phyloP scores from a whole-genome alignment of 495 filamentous ascomycete species.

The Neurospora sublineolata region DNA sequence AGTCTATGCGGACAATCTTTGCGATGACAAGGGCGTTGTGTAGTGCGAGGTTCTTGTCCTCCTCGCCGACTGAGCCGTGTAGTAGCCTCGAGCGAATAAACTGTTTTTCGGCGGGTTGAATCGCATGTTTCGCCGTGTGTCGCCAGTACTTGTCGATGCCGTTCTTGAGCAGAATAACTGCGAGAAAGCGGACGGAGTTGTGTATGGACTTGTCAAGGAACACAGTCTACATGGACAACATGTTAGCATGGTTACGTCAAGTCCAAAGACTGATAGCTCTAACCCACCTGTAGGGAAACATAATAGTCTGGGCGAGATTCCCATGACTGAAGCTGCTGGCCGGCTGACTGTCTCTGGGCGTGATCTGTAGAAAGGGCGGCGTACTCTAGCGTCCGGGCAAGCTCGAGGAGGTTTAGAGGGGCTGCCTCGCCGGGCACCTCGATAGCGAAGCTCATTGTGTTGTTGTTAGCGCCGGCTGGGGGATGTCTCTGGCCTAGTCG shows the following conservation, averaged over 20 bases:
- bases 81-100: slow-evolving; percentile 63
- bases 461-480: background rate
- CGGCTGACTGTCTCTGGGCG: slow-evolving; percentile 64
- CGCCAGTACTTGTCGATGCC: slow-evolving; percentile 93
- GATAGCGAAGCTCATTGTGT: slow-evolving; percentile 41
- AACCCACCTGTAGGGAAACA: slow-evolving; percentile 60
- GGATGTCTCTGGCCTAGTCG: background rate
- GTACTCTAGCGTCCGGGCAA: slow-evolving; percentile 58
- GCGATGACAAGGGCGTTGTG: slow-evolving; percentile 81
- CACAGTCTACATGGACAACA: slow-evolving; percentile 40
- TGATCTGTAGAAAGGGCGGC: slow-evolving; percentile 67
- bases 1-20: slow-evolving; percentile 82
- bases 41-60: slow-evolving; percentile 57
- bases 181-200: slow-evolving; percentile 67
- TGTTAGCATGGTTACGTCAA: background rate
- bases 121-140: slow-evolving; percentile 54
- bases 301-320: slow-evolving; percentile 67
- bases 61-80: slow-evolving; percentile 60
- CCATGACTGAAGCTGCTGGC: slow-evolving; percentile 78
- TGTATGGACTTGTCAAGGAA: slow-evolving; percentile 70
- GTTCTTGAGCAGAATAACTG: slow-evolving; percentile 89
- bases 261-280: slow-evolving; percentile 4
- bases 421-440: slow-evolving; percentile 42
- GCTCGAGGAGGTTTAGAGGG: slow-evolving; percentile 49
- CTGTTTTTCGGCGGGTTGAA: slow-evolving; percentile 62